Evolutionary conservation across 495 filamentous ascomycete genomes (phyloP).

Genomic region (Lophiotrema nucula): DNA sequence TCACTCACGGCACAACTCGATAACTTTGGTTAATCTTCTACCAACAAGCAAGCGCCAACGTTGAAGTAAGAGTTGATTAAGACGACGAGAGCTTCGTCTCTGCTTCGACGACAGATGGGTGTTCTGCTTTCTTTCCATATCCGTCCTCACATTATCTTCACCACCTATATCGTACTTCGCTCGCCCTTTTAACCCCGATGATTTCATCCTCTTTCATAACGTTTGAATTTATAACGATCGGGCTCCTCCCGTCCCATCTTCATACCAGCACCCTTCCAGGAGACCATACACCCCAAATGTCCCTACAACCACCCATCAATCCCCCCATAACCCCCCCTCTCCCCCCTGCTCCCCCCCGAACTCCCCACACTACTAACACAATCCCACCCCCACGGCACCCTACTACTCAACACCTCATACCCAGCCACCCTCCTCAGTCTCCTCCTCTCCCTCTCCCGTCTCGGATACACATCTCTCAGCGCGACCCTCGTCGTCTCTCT

Average conservation of each 20-base stretch:
- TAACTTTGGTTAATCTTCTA: too few relatives aligned
- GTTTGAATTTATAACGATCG: too few relatives aligned
- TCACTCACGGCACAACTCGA: too few relatives aligned
- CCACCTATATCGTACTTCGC: not conserved
- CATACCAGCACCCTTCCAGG: too few relatives aligned
- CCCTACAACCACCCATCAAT: constrained; percentile 23
- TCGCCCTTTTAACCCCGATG: not conserved
- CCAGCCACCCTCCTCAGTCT: constrained; percentile 29
- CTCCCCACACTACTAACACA: constrained; percentile 23
- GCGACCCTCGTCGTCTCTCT: constrained; percentile 22
- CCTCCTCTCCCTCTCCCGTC: constrained; percentile 3
- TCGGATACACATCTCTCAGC: constrained; percentile 3
- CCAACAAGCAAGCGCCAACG: not conserved
- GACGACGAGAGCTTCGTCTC: not conserved
- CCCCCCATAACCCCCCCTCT: constrained; percentile 20
- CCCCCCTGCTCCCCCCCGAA: constrained; percentile 11
- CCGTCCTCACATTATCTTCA: not conserved
- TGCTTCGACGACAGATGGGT: too few relatives aligned
- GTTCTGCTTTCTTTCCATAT: too few relatives aligned
- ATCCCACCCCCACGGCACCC: constrained; percentile 33
- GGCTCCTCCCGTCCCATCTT: too few relatives aligned
- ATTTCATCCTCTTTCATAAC: not conserved
- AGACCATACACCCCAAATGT: too few relatives aligned
- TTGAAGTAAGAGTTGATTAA: not conserved
- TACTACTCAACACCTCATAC: constrained; percentile 22